A percentile compares a stretch with the other conserved stretches of the same genome.
Evolutionary conservation across 2,329 filamentous ascomycete genomes (phyloP).

Genomic region (Neofusicoccum umdonicola): DNA sequence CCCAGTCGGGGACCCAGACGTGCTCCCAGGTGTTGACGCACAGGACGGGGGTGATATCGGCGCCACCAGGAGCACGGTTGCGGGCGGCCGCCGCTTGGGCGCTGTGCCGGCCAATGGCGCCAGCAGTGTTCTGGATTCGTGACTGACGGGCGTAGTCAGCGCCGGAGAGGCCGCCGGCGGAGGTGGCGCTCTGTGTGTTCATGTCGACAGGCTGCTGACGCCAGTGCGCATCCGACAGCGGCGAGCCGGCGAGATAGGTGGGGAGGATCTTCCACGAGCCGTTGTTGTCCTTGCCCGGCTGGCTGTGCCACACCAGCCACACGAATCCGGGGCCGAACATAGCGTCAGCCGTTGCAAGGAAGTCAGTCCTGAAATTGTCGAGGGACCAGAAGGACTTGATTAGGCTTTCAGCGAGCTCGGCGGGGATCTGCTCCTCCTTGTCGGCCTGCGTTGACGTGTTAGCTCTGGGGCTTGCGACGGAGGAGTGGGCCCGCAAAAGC

Average conservation of each 20-base stretch:
- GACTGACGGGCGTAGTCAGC: slow-evolving; percentile 2
- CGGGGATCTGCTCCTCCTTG: slow-evolving; percentile 49
- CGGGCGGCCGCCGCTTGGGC: slow-evolving; percentile 28
- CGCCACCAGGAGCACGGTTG: slow-evolving; percentile 61
- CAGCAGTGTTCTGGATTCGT: slow-evolving; percentile 35
- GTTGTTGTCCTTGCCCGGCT: slow-evolving; percentile 44
- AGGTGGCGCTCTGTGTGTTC: slow-evolving; percentile 55
- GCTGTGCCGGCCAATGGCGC: slow-evolving; percentile 36
- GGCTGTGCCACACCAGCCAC: slow-evolving; percentile 70
- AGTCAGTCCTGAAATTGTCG: slow-evolving; percentile 75
- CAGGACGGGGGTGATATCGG: slow-evolving; percentile 71
- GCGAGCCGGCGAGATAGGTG: slow-evolving; percentile 89
- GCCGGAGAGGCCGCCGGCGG: slow-evolving; percentile 24
- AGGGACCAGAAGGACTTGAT: slow-evolving; percentile 74
- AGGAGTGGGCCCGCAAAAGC: slow-evolving; percentile 15
- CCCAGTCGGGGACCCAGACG: slow-evolving; percentile 82
- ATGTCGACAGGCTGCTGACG: slow-evolving; percentile 68
- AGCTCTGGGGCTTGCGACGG: slow-evolving; percentile 18
- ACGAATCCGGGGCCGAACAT: slow-evolving; percentile 99
- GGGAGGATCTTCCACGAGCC: slow-evolving; percentile 66
- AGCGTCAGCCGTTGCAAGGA: slow-evolving; percentile 74
- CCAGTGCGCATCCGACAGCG: slow-evolving; percentile 81
- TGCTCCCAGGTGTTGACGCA: slow-evolving; percentile 98
- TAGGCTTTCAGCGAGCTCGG: slow-evolving; percentile 58
- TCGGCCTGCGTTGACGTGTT: slow-evolving; percentile 17